Base-by-base conservation (phyloP, 2,329 filamentous ascomycete species). In the Pseudodiploospora longispora region DNA sequence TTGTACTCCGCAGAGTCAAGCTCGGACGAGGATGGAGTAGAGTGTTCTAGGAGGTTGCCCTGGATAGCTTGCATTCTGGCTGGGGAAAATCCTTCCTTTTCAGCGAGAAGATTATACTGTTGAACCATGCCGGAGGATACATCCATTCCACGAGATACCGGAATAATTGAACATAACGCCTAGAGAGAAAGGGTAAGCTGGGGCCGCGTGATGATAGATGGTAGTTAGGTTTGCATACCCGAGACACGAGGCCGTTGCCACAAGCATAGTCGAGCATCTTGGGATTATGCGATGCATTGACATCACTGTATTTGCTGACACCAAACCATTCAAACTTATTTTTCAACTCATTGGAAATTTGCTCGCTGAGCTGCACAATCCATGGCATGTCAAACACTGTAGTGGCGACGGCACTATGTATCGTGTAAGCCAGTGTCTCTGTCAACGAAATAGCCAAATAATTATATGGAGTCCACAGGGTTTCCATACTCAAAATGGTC, bases 61-160 rank as follows among this genome's bases (percentile, higher is more conserved):
- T 49, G 46, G 4, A 64, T 35, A 27, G 64, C 63, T 8, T 47
- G 56, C 40, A 60, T 62, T n/a, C 56, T 52, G 5, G 52, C 49
- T 0, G 49, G 43, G 1, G 47, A 37, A 29, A 57, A 51, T 1
- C 55, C 55, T 10, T 52, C 47, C 10, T 57, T 52, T 2, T 43
- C n/a, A 0, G 58, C 60, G 40, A 51, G 51, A 4, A 47, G 10
- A 38, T 65, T 64, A 51, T 62, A 67, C 42, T 58, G 52, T 2
- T 53, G 46, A 5, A 55, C 55, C 55, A 65, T 64, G 12, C 51
- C 50, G 0, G 55, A 49, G 1, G 64, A 63, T 27, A 67, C 55
- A 40, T 67, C 64, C 28, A 66, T 56, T 6, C 64, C 64, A 34
- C 58, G 55, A 7, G 62, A 53, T 2, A 40, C 49, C 2, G 57